phyloP scores from a whole-genome alignment of 2,329 filamentous ascomycete species.

The Diaporthe sp. region DNA sequence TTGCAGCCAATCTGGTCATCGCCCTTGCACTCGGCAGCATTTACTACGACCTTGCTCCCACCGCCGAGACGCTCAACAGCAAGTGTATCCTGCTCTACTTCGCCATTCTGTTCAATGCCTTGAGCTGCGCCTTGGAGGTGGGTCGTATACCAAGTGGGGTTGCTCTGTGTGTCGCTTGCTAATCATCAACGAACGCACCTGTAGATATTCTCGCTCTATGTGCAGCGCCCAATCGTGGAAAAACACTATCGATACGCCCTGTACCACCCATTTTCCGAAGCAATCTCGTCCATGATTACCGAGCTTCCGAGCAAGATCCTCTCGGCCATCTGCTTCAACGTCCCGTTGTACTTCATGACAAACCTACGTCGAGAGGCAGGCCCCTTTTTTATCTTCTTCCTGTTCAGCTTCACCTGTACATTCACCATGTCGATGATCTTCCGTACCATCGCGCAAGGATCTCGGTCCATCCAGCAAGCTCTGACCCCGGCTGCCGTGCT shows the following conservation, averaged over 20 bases:
- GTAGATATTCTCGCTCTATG: conserved; percentile 85
- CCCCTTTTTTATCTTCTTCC: conserved; percentile 87
- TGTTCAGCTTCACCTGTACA: conserved; percentile 81
- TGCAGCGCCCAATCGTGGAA: conserved; percentile 92
- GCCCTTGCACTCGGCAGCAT: conserved; percentile 83
- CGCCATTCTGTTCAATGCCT: conserved; percentile 87
- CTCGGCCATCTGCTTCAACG: conserved; percentile 84
- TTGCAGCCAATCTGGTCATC: conserved; percentile 81
- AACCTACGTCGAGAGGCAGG: conserved; percentile 81
- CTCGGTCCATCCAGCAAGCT: conserved; percentile 77
- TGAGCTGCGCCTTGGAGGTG: conserved; percentile 82
- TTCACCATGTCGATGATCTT: conserved; percentile 90
- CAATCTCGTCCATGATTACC: conserved; percentile 85
- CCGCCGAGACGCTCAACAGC: conserved; percentile 80
- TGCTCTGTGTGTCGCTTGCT: conserved; percentile 29
- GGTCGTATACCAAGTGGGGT: conserved; percentile 26
- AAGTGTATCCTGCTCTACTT: conserved; percentile 89
- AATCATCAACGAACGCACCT: conserved; percentile 9
- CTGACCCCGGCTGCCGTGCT: conserved; percentile 72
- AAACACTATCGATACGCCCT: conserved; percentile 90
- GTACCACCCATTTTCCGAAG: conserved; percentile 93
- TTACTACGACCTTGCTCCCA: conserved; percentile 80
- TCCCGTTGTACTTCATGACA: conserved; percentile 89
- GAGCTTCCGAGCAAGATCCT: conserved; percentile 87
- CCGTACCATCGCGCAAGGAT: conserved; percentile 81